phyloP scores from a whole-genome alignment of 1,139 yeast species.

The Yamadazyma trypodendri region DNA sequence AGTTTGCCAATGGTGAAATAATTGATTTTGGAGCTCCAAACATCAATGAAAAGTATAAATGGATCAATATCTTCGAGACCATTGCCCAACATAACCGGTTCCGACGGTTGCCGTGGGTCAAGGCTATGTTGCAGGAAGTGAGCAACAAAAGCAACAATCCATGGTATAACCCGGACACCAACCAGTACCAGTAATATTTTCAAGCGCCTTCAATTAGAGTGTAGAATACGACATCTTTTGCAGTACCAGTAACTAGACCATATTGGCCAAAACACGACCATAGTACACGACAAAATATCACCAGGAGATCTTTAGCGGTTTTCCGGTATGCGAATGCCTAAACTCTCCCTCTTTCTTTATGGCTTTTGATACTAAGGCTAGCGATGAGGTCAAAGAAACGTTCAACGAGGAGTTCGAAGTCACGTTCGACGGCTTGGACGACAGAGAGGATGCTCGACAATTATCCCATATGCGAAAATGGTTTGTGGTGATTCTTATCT shows the following conservation, averaged over 20 bases:
- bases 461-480: slow-evolving; percentile 27
- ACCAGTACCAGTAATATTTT: slow-evolving; percentile 11
- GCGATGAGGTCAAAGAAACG: slow-evolving; percentile 1
- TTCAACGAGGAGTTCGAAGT: slow-evolving; percentile 14
- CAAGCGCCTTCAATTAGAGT: no score
- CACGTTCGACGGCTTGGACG: slow-evolving; percentile 26
- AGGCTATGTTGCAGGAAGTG: slow-evolving; percentile 33
- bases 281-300: no score
- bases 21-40: slow-evolving; percentile 71
- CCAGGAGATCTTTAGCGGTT: no score
- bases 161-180: slow-evolving; percentile 12
- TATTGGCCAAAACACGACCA: no score
- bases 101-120: slow-evolving; percentile 73
- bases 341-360: no score
- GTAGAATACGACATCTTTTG: no score
- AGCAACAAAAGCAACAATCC: slow-evolving; percentile 15
- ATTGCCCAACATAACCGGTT: slow-evolving; percentile 54
- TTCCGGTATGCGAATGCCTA: no score
- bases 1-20: slow-evolving; percentile 65
- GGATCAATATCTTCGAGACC: slow-evolving; percentile 56
- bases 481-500: slow-evolving; percentile 26
- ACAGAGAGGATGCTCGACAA: slow-evolving; percentile 24
- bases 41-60: slow-evolving; percentile 48
- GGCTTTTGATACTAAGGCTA: no score
- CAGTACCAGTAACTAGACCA: no score